Evolutionary conservation across 202 grass and related monocot species (phyloP).

Genomic region (Bolboschoenoplectus hybrid): DNA sequence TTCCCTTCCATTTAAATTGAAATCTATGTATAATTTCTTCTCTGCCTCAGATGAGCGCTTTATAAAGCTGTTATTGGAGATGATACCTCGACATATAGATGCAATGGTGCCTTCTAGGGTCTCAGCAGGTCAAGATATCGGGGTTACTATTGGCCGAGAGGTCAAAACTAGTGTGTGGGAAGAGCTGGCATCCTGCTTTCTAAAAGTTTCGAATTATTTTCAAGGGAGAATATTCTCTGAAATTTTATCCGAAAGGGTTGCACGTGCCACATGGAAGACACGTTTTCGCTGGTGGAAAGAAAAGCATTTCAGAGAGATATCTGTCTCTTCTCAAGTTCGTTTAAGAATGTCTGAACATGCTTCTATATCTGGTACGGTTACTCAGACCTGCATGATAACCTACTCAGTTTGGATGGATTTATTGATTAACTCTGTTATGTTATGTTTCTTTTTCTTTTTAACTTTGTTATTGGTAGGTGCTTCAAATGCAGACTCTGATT

Average conservation of each 20-base stretch:
- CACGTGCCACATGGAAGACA: conserved; percentile 25
- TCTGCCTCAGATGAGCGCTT: conserved; percentile 11
- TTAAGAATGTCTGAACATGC: conserved; percentile 11
- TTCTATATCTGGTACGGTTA: conserved; percentile 28
- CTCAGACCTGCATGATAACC: background rate
- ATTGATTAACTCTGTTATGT: background rate
- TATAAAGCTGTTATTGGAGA: conserved; percentile 32
- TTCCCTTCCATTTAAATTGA: conserved; percentile 5
- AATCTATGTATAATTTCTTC: conserved; percentile 4
- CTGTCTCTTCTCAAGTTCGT: background rate
- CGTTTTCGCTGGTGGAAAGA: conserved; percentile 33
- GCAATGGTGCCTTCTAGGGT: background rate
- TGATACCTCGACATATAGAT: conserved; percentile 31
- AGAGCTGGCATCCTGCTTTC: conserved; percentile 25
- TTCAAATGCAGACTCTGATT: background rate
- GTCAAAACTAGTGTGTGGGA: conserved; percentile 34
- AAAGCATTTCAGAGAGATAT: conserved; percentile 32
- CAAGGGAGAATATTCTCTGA: background rate
- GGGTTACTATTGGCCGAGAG: background rate
- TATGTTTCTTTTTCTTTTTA: background rate
- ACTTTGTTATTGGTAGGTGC: conserved; percentile 9
- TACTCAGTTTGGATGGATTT: background rate
- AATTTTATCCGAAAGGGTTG: conserved; percentile 22
- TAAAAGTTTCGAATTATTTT: conserved; percentile 28
- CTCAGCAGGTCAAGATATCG: background rate